Base-by-base conservation (phyloP, 306 rosid species). In the Albizia julibrissin region DNA sequence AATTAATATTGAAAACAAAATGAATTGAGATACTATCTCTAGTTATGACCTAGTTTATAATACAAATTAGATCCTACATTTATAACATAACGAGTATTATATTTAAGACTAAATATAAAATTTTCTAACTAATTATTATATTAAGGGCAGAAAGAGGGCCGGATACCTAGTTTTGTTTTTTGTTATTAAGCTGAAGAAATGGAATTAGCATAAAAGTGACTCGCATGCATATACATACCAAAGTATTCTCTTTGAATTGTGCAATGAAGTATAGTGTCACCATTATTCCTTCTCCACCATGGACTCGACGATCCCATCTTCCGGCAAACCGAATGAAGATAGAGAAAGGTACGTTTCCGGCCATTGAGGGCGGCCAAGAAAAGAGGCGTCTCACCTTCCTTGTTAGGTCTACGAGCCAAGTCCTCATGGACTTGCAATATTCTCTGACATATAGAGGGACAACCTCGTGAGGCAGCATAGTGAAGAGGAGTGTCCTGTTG, bases 401-500 rank as follows among this genome's bases (percentile, higher is more conserved):
- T 22, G 80, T 89, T 89, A 10, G 29, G 77, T 14, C 24, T 8
- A 39, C 26, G 50, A 1, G 84, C 78, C 85, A 84, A 79, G 0
- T 44, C 46, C 0, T 70, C 34, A 19, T 47, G 8, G 0, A 0
- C 33, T 0, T 5, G 6, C 5, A 85, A 78, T 3, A 89, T 80
- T 69, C 65, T 27, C 3, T 14, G 0, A 79, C 91, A 88, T 72
- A 84, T 83, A 4, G 50, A 37, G 10, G 13, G 39, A 42, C 10
- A 39, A 5, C 37, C 78, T 33, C 85, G 84, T 1, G 72, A 18
- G 26, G 72, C 72, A 0, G 46, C 71, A 33, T 13, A 85, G 78
- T 85, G 91, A 9, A 88, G 78, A 52, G 89, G 82, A 3, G 91
- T 88, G 22, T 40, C 31, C 5, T 82, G 77, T 22, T 40, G 66